phyloP scores from a whole-genome alignment of 345 rosid genomes.

The Ceriops zippeliana region DNA sequence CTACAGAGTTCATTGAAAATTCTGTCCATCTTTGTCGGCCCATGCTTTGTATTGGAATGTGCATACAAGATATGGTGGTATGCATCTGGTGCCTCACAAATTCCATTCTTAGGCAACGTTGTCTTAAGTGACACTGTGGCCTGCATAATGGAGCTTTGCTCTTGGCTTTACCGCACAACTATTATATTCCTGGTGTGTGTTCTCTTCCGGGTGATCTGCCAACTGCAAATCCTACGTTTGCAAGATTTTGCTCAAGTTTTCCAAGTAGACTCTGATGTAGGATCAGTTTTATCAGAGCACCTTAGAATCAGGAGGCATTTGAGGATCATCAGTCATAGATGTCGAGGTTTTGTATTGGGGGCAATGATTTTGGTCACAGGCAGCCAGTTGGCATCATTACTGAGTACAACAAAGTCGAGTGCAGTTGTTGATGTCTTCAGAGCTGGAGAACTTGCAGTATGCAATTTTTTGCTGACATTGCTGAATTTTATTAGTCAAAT shows the following conservation, averaged over 20 bases:
- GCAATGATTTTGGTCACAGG: slow-evolving; percentile 70
- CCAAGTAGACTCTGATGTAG: slow-evolving; percentile 70
- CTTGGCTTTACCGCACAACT: slow-evolving; percentile 86
- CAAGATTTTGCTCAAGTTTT: slow-evolving; percentile 81
- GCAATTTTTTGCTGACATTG: slow-evolving; percentile 13
- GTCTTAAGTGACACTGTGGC: slow-evolving; percentile 72
- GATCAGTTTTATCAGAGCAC: slow-evolving; percentile 69
- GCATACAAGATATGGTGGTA: slow-evolving; percentile 99
- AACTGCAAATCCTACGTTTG: slow-evolving; percentile 86
- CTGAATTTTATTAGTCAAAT: background rate
- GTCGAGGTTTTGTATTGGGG: slow-evolving; percentile 58
- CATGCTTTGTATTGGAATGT: slow-evolving; percentile 66
- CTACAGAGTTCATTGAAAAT: slow-evolving; percentile 80
- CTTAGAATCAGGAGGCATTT: slow-evolving; percentile 78
- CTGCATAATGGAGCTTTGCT: slow-evolving; percentile 72
- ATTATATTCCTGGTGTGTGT: slow-evolving; percentile 81
- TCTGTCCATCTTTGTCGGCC: slow-evolving; percentile 62
- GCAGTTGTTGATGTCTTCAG: slow-evolving; percentile 51
- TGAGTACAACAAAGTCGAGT: slow-evolving; percentile 57
- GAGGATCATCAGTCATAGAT: slow-evolving; percentile 87
- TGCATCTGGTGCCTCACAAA: slow-evolving; percentile 85
- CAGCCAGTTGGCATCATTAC: slow-evolving; percentile 81
- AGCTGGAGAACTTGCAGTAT: slow-evolving; percentile 90
- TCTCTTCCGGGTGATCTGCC: slow-evolving; percentile 81
- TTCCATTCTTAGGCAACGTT: slow-evolving; percentile 79